Evolutionary conservation across 768 basidiomycete species (phyloP), one percentile per base, ranked within the genome.

Genomic region (Leccinum sublutescens): DNA sequence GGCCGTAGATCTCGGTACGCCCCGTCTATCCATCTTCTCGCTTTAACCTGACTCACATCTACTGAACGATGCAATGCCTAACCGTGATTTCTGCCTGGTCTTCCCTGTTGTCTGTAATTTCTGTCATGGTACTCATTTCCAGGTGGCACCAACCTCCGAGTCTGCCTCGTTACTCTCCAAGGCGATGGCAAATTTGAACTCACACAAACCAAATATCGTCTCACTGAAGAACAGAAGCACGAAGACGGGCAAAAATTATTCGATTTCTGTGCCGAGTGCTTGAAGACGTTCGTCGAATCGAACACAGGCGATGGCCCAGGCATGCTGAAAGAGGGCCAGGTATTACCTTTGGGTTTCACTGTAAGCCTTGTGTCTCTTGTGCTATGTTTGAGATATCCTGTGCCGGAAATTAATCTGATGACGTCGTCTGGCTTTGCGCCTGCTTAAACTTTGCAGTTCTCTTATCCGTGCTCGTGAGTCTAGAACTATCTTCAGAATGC

Each of bases 121-220:
- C 49, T 11, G 10, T 34, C 38, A 27, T 49, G 45, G 29, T 48
- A 15, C 40, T 5, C n/a, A 5, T 56, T 31, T 1, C 17, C 59
- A 92, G 91, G 92, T 54, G 95, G 95, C 34, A 98, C 96, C 23
- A 98, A 99, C 70, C 83, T 99, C n/a, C 94, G 97, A 48, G 97
- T 98, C 48, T 99, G 97, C 76, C 88, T 97, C 48, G 96, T 99
- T 52, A 91, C 87, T 29, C 79, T 99, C 2, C 86, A 90, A 65
- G 97, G 97, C 25, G 83, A 87, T 10, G 96, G 97, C 59, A 95
- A 96, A 78, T 99, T 98, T 73, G 95, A 98, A 76, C 89, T 99
- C 65, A 94, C 95, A 0, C 96, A 98, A 72, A 89, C 95, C 36
- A 99, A 99, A 75, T 98, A 98, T 75, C 89, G 95, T 53, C 84